Evolutionary conservation across 768 basidiomycete species (phyloP).

Genomic region (Russula sp.): DNA sequence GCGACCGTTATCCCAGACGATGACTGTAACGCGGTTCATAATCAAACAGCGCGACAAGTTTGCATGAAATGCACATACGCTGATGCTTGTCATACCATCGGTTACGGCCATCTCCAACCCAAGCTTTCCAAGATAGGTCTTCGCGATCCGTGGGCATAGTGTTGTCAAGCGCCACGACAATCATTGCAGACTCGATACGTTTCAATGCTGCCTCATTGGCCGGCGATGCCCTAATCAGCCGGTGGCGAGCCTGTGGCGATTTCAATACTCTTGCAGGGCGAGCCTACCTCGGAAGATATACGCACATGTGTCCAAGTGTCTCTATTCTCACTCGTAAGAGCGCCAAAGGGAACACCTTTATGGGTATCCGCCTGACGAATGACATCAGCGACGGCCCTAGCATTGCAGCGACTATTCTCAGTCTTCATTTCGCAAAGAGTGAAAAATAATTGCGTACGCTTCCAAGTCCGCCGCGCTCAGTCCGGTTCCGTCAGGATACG

Average conservation of each 20-base stretch:
- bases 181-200: conserved; percentile 84
- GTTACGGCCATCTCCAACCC: conserved; percentile 88
- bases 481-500: conserved; percentile 54
- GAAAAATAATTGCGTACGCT: conserved; percentile 34
- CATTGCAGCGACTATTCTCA: conserved; percentile 36
- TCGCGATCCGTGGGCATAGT: conserved; percentile 73
- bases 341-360: conserved; percentile 50
- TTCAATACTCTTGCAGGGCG: conserved; percentile 15
- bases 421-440: not conserved
- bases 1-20: conserved; percentile 92
- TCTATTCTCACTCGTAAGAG: conserved; percentile 81
- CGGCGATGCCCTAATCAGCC: conserved; percentile 56
- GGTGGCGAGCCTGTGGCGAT: conserved; percentile 41
- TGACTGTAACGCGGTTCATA: conserved; percentile 43
- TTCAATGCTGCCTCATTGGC: conserved; percentile 60
- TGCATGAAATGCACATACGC: conserved; percentile 38
- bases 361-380: conserved; percentile 52
- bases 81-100: conserved; percentile 98
- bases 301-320: conserved; percentile 81
- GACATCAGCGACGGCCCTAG: conserved; percentile 46
- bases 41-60: not conserved
- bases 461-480: conserved; percentile 80
- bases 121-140: conserved; percentile 71
- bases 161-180: conserved; percentile 83
- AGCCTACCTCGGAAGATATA: conserved; percentile 3